These are phyloP conservation scores for Blakeslea trispora DNA, from an alignment of 371 early-diverging fungal genomes.

Conservation along the genomic window DNA sequence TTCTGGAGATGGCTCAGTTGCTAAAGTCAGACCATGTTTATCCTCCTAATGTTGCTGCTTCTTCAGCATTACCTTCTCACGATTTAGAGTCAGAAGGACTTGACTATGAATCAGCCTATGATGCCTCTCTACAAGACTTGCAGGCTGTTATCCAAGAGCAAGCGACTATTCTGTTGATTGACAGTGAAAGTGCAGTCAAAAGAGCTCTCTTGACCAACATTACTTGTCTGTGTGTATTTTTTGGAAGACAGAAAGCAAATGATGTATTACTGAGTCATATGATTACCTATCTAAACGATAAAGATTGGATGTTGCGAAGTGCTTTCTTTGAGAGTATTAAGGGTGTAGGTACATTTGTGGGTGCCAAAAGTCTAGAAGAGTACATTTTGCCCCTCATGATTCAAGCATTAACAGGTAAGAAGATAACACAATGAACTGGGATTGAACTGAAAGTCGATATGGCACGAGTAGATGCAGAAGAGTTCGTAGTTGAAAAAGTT, in stretches of 20 bases:
- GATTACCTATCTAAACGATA: conserved; percentile 94
- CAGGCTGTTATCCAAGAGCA: conserved; percentile 77
- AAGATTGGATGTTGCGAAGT: conserved; percentile 89
- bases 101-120: conserved; percentile 73
- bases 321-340: conserved; percentile 91
- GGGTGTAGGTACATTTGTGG: conserved; percentile 87
- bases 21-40: conserved; percentile 60
- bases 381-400: conserved; percentile 93
- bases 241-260: conserved; percentile 82
- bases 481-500: conserved; percentile 89
- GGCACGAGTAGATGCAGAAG: conserved; percentile 86
- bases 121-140: conserved; percentile 70
- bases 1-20: conserved; percentile 73
- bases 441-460: too few species aligned
- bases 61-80: conserved; percentile 11
- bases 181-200: conserved; percentile 71
- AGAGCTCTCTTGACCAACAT: conserved; percentile 77
- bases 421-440: too few species aligned
- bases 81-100: conserved; percentile 62
- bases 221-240: conserved; percentile 79
- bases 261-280: conserved; percentile 88
- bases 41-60: conserved; percentile 13
- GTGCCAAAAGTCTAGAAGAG: conserved; percentile 82
- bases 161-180: conserved; percentile 68
- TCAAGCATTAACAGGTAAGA: conserved; percentile 83